Evolutionary conservation across 306 rosid species (phyloP).

Genomic region (Chamaecrista fasciculata): DNA sequence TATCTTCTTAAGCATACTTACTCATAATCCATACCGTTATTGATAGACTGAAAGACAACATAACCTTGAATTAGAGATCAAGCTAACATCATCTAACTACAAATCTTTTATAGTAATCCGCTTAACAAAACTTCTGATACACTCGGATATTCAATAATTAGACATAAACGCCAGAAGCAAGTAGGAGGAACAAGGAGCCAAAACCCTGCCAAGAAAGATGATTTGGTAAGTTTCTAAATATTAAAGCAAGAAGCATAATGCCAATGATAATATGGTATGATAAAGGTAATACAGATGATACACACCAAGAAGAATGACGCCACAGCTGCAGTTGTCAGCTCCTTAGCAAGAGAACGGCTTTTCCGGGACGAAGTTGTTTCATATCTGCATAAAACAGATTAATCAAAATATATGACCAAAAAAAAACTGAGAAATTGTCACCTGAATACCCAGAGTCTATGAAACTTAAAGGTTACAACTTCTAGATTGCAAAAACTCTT

Average conservation of each 20-base stretch:
- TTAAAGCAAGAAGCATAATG: background rate
- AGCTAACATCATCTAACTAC: conserved; percentile 28
- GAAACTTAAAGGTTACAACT: conserved; percentile 11
- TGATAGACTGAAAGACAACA: conserved; percentile 13
- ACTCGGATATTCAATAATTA: conserved; percentile 33
- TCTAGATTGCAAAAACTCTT: background rate
- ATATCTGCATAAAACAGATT: conserved; percentile 51
- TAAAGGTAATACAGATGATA: background rate
- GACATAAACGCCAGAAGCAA: conserved; percentile 91
- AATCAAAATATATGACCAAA: too few species aligned
- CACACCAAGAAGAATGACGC: conserved; percentile 86
- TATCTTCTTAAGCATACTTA: conserved; percentile 27
- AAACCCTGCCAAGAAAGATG: conserved; percentile 57
- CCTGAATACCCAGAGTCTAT: conserved; percentile 8
- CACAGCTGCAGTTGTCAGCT: conserved; percentile 71
- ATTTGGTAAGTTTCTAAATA: conserved; percentile 19
- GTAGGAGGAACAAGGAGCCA: conserved; percentile 89
- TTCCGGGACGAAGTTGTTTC: conserved; percentile 84
- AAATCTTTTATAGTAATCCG: conserved; percentile 37
- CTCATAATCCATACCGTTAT: conserved; percentile 26
- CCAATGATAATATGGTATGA: background rate
- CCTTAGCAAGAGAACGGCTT: conserved; percentile 82
- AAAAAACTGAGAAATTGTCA: conserved; percentile 8
- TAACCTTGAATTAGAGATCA: conserved; percentile 17
- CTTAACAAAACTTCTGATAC: conserved; percentile 42